Evolutionary conservation across 371 early-diverging fungal species (phyloP).

Genomic region (Circinella umbellata): DNA sequence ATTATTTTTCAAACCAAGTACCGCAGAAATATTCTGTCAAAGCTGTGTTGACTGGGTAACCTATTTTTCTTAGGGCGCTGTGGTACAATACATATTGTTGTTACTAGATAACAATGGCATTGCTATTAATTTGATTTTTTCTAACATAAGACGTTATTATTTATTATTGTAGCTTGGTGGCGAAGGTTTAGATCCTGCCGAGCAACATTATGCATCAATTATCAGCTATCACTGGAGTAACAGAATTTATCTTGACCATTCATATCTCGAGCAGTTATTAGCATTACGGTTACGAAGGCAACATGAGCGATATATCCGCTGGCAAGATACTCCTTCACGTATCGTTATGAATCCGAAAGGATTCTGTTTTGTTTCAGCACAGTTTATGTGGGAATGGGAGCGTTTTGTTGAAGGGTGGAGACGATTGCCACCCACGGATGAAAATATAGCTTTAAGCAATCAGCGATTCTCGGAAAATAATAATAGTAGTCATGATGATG

Average conservation of each 20-base stretch:
- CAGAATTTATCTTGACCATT: not conserved
- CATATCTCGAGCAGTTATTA: not conserved
- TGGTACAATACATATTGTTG: not conserved
- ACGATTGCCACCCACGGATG: conserved; percentile 16
- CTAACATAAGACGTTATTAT: not conserved
- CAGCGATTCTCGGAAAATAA: not conserved
- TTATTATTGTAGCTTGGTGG: conserved; percentile 27
- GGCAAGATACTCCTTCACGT: conserved; percentile 31
- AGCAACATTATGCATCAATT: conserved; percentile 22
- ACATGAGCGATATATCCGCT: conserved; percentile 29
- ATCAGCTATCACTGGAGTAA: conserved; percentile 17
- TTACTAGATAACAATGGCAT: not conserved
- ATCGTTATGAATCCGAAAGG: conserved; percentile 15
- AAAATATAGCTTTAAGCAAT: conserved; percentile 14
- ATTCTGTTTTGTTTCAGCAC: conserved; percentile 29
- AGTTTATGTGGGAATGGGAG: conserved; percentile 40
- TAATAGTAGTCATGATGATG: not conserved
- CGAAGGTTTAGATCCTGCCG: conserved; percentile 28
- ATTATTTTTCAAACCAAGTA: conserved; percentile 37
- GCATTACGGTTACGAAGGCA: conserved; percentile 18
- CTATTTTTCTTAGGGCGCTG: not conserved
- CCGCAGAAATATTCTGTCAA: conserved; percentile 37
- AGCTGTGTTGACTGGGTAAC: conserved; percentile 40
- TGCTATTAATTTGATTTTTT: too few species aligned
- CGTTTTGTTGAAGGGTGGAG: conserved; percentile 40